Percentiles rank a stretch among this genome's conserved stretches.
Evolutionary conservation across 805 yeast genomes (phyloP).

Genomic region (Saturnispora sekii): DNA sequence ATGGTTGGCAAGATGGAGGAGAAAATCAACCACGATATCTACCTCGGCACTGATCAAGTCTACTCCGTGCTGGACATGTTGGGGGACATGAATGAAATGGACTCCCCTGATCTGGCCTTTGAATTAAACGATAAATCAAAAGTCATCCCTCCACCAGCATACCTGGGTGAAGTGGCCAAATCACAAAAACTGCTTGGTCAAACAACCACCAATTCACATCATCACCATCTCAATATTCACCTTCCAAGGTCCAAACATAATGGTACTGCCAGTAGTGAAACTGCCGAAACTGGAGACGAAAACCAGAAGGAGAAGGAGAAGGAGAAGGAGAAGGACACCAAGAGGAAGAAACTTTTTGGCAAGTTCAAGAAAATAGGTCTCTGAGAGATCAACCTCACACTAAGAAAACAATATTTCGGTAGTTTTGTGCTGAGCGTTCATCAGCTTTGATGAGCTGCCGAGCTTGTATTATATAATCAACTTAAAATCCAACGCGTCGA

Average conservation of each 20-base stretch:
- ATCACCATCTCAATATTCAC: constrained; percentile 8
- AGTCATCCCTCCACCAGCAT: constrained; percentile 16
- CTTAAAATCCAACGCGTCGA: too few relatives aligned
- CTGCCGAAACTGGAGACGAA: background rate
- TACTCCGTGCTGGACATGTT: constrained; percentile 34
- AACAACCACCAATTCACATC: background rate
- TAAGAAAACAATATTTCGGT: too few relatives aligned
- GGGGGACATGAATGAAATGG: constrained; percentile 24
- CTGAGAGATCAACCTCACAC: constrained; percentile 2
- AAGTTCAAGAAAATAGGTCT: constrained; percentile 18
- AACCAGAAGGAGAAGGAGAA: constrained; percentile 11
- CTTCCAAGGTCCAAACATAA: constrained; percentile 6
- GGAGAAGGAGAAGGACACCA: constrained; percentile 15
- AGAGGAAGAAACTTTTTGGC: constrained; percentile 13
- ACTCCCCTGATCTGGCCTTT: constrained; percentile 21
- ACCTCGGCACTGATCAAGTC: constrained; percentile 72
- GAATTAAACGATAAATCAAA: constrained; percentile 17
- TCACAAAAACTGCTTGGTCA: background rate
- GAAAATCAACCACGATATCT: constrained; percentile 57
- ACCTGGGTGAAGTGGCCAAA: constrained; percentile 15
- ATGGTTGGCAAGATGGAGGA: constrained; percentile 62
- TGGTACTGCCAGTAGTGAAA: background rate
- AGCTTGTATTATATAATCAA: too few relatives aligned
- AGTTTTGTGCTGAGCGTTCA: too few relatives aligned
- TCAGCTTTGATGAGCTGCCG: too few relatives aligned